Evolutionary conservation across 331 rosid species (phyloP).

Genomic region (Malus hybrid): DNA sequence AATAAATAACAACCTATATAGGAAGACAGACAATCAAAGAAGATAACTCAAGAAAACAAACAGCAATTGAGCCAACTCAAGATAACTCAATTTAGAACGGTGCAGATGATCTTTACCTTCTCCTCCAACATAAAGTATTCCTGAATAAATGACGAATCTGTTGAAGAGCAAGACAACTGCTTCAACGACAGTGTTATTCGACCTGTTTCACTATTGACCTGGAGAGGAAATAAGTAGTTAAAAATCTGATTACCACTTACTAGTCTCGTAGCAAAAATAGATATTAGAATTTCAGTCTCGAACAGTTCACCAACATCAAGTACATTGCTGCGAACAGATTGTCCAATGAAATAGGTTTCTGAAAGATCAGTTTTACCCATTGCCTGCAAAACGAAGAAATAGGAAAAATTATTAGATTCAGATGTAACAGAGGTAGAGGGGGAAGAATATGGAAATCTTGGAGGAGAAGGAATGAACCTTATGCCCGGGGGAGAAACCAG

Average conservation of each 20-base stretch:
- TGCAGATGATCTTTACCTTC: slow-evolving; percentile 37
- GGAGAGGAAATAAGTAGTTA: slow-evolving; percentile 11
- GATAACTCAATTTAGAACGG: neutral
- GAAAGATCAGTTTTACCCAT: slow-evolving; percentile 51
- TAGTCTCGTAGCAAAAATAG: neutral
- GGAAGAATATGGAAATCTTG: neutral
- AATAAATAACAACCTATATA: neutral
- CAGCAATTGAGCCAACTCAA: neutral
- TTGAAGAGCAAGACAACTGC: slow-evolving; percentile 71
- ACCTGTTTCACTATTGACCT: slow-evolving; percentile 58
- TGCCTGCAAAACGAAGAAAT: slow-evolving; percentile 39
- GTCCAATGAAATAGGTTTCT: slow-evolving; percentile 76
- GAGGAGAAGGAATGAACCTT: slow-evolving; percentile 42
- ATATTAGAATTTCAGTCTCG: slow-evolving; percentile 2
- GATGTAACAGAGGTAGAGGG: neutral
- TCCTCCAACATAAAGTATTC: slow-evolving; percentile 70
- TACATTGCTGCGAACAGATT: slow-evolving; percentile 77
- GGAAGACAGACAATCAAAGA: neutral
- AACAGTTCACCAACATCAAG: slow-evolving; percentile 57
- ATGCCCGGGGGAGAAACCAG: slow-evolving; percentile 82
- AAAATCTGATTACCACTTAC: neutral
- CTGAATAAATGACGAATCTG: slow-evolving; percentile 76
- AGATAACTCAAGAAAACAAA: neutral
- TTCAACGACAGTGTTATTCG: slow-evolving; percentile 69
- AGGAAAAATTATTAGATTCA: neutral